A percentile compares a stretch with the other conserved stretches of the same genome.
Conservation (phyloP, 257 asterid species). For the Capsicum rhomboideum region DNA sequence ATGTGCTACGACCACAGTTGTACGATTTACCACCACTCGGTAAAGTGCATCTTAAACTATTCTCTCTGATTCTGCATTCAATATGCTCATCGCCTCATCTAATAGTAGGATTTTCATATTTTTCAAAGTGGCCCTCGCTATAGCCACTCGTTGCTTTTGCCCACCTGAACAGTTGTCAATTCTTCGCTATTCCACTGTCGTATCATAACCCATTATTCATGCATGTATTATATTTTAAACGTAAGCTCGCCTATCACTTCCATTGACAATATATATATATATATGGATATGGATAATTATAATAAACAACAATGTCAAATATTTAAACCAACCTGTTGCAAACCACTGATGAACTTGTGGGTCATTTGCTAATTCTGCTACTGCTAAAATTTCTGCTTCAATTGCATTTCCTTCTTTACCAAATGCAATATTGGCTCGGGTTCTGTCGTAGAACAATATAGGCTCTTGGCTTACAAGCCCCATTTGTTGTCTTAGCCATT, state of each 20-base stretch:
- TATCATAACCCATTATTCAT: constrained; percentile 55
- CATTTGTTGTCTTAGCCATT: constrained; percentile 90
- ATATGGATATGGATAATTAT: neutral
- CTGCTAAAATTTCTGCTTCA: constrained; percentile 69
- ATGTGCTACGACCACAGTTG: constrained; percentile 82
- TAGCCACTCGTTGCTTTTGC: constrained; percentile 87
- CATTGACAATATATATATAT: too few relatives aligned
- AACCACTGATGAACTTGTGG: constrained; percentile 74
- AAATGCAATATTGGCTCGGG: constrained; percentile 75
- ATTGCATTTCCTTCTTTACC: constrained; percentile 76
- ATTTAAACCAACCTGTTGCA: constrained; percentile 29
- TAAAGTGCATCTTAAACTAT: constrained; percentile 80
- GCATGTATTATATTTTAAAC: neutral
- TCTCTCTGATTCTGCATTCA: constrained; percentile 82
- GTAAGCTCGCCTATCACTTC: neutral
- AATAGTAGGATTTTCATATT: constrained; percentile 62
- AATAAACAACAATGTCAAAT: neutral
- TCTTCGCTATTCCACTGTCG: constrained; percentile 79
- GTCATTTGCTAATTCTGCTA: constrained; percentile 86
- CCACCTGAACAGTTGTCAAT: constrained; percentile 79
- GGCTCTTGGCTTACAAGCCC: constrained; percentile 97
- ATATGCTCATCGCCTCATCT: constrained; percentile 85
- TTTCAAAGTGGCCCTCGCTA: constrained; percentile 76
- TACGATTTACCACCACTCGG: constrained; percentile 59
- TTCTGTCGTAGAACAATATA: constrained; percentile 61